Base-by-base conservation (phyloP, 1,139 yeast species). In the Debaryomyces subglobosus region DNA sequence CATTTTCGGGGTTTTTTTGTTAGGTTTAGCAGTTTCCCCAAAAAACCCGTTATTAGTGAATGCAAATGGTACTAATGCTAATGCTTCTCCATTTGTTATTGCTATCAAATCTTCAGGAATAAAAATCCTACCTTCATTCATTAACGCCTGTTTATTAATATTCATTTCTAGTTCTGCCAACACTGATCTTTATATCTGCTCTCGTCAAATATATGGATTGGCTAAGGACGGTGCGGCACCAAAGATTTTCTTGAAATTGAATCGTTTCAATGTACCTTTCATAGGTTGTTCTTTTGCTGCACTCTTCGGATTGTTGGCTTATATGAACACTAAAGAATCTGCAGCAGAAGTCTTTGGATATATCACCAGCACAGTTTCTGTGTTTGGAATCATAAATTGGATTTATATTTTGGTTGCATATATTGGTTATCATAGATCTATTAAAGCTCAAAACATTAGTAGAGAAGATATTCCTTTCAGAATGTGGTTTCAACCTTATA, bases 21-120 rank as follows among this genome's bases (percentile, higher is more conserved):
- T 89, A 62, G 97, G 97, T 29, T 68, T 90, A 58, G 75, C 89
- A 50, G 92, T 90, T 44, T 96, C 97, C 39, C 89, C 68, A 63
- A 76, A 88, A 57, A 94, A 89, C 9, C 18, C 35, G 30, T 27
- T 27, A 6, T 27, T 27, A 12, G n/a, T 27, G 13, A 65, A 65
- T 45, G 69, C 73, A 55, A 10, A 40, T 48, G 39, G 50, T 30
- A 32, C 18, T 13, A 49, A 51, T 13, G 73, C 79, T 36, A 62
- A 74, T 15, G 59, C 77, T n/a, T 79, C 84, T 37, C 85, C 85
- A 24, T 80, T 79, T 55, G 74, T 81, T 49, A 72, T 81, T 60
- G 82, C 85, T 50, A 81, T 85, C 61, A 65, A 79, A 55, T 85
- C 85, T 64, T 81, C 89, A 3, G 92, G 94, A 41, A 88, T 94